Base-by-base conservation (phyloP, 2,329 filamentous ascomycete species). In the Scedosporium dehoogii region DNA sequence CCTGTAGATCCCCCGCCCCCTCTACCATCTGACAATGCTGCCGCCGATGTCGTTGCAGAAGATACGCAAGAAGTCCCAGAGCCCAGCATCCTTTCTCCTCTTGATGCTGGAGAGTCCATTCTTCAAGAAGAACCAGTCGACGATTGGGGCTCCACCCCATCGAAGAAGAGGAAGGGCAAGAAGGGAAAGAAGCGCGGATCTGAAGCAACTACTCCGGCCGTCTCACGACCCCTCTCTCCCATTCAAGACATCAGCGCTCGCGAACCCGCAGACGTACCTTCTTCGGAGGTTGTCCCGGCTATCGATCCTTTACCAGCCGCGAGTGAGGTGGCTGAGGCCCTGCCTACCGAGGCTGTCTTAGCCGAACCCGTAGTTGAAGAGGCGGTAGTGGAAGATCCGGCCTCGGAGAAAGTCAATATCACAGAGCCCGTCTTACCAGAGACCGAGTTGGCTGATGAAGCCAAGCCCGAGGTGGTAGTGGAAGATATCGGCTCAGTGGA, bases 141-240 rank as follows among this genome's bases (percentile, higher is more conserved):
- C 66, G 41, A 66, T 67, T 60, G 56, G 57, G 41, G 51, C 14
- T 18, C 18, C 18, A 27, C 59, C 9, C 21, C 53, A 51, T 59
- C 56, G 1, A 56, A 58, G 3, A 65, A 66, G 57, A 75, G 75
- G 66, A 76, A 75, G 62, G 68, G 71, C 62, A 74, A 73, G 68
- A 74, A 73, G 69, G 74, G 67, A 71, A 76, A 73, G 66, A 69
- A 72, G 63, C 46, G 59, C 3, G 27, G 12, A 33, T 44, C 48
- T 9, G 59, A 44, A 23, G 14, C 59, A 16, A 56, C 33, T n/a
- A 61, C 48, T 16, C 48, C 59, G 10, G 48, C 33, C 2, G 23
- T 56, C 27, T 61, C 59, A n/a, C 59, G 59, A 3, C 33, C 59
- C n/a, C 12, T 41, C 14, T 61, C 59, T 18, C 59, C 59, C 16